Conservation (phyloP, 2,329 filamentous ascomycete species). For the Truncatella angustata region DNA sequence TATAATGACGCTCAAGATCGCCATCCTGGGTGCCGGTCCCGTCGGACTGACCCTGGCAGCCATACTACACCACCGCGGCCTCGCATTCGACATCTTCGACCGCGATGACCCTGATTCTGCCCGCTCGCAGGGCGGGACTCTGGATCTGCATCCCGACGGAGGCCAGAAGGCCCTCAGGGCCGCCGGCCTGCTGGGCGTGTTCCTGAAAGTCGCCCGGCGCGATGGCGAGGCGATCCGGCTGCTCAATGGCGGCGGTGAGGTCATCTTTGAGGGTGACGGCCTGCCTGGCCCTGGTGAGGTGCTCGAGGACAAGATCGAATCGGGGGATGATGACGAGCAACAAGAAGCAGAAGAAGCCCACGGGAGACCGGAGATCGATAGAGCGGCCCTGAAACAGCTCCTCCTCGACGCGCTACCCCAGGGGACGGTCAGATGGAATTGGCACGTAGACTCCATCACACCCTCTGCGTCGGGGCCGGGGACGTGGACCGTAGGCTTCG, state of each 20-base stretch:
- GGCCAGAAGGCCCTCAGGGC: conserved; percentile 30
- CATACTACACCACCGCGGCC: conserved; percentile 38
- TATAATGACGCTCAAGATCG: too few species aligned
- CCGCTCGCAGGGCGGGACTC: conserved; percentile 48
- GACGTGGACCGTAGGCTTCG: conserved; percentile 14
- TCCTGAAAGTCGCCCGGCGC: conserved; percentile 18
- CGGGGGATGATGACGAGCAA: background rate
- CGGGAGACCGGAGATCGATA: conserved; percentile 35
- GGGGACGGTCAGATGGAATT: conserved; percentile 36
- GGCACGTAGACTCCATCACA: conserved; percentile 28
- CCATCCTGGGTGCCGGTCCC: conserved; percentile 45
- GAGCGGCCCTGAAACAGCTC: conserved; percentile 32
- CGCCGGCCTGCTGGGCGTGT: conserved; percentile 26
- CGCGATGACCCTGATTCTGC: conserved; percentile 20
- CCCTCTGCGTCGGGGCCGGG: background rate
- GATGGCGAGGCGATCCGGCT: conserved; percentile 21
- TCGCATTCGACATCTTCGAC: conserved; percentile 33
- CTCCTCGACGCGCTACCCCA: conserved; percentile 29
- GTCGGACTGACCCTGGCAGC: conserved; percentile 45
- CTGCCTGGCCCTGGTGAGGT: conserved; percentile 19
- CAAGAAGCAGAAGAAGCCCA: background rate
- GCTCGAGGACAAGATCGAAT: conserved; percentile 20
- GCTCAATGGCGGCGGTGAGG: conserved; percentile 22
- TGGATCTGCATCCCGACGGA: conserved; percentile 41
- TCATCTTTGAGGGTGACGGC: conserved; percentile 25